A percentile compares a stretch with the other conserved stretches of the same genome.
Conservation (phyloP, 495 filamentous ascomycete genomes). For the Geoglossum glabrum region DNA sequence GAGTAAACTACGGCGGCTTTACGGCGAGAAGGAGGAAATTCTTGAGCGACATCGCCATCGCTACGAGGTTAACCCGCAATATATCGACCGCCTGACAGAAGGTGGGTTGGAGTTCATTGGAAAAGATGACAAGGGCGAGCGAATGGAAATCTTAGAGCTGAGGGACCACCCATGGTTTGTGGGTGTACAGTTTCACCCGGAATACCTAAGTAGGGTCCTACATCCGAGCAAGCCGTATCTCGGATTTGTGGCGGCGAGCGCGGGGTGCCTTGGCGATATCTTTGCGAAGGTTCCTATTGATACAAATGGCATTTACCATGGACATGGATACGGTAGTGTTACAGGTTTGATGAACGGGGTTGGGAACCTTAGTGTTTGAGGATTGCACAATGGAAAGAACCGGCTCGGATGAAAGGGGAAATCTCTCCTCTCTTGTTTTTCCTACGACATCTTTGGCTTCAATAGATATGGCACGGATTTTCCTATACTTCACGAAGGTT, state of each 20-base stretch:
- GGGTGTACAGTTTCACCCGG: constrained; percentile 76
- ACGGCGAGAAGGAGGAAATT: constrained; percentile 29
- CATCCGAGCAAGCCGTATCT: constrained; percentile 60
- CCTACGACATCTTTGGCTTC: too few relatives aligned
- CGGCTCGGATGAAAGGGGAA: not conserved
- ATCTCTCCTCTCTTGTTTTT: not conserved
- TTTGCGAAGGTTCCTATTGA: not conserved
- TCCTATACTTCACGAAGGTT: too few relatives aligned
- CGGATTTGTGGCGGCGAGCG: constrained; percentile 65
- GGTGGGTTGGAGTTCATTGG: constrained; percentile 46
- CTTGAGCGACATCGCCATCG: constrained; percentile 54
- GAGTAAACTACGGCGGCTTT: constrained; percentile 56
- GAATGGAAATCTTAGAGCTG: constrained; percentile 85
- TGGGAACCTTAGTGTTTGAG: not conserved
- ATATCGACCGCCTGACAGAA: constrained; percentile 34
- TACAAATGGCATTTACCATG: not conserved
- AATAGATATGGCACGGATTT: too few relatives aligned
- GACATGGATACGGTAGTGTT: not conserved
- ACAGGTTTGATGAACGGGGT: not conserved
- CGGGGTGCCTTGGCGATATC: constrained; percentile 29
- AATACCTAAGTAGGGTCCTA: constrained; percentile 56
- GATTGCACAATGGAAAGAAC: not conserved
- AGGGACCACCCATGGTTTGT: constrained; percentile 83
- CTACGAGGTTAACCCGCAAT: constrained; percentile 56
- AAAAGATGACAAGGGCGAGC: constrained; percentile 62